Conservation (phyloP, 768 basidiomycete genomes). For the Boletus eberwhitei region DNA sequence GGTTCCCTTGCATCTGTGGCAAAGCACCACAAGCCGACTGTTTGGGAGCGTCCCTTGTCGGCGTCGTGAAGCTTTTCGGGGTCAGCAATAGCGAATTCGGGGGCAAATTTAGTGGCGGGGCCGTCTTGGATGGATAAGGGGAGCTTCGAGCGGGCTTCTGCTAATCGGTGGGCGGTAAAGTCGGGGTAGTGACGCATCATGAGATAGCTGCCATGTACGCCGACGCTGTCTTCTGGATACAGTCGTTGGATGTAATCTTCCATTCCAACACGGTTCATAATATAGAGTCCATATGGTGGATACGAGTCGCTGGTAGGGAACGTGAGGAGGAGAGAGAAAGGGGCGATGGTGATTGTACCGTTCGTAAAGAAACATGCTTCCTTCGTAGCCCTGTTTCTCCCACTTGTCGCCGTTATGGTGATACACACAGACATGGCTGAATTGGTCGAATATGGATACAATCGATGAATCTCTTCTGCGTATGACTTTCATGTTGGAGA, state of each 20-base stretch:
- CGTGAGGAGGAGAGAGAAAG: conserved; percentile 3
- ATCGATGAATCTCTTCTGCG: conserved; percentile 78
- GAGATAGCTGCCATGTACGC: conserved; percentile 56
- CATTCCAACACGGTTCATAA: conserved; percentile 77
- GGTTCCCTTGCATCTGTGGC: conserved; percentile 67
- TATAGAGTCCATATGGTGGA: conserved; percentile 82
- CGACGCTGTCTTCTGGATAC: conserved; percentile 75
- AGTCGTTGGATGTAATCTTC: conserved; percentile 74
- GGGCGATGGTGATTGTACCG: conserved; percentile 39
- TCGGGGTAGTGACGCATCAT: conserved; percentile 74
- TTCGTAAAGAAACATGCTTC: conserved; percentile 88
- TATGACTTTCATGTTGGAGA: conserved; percentile 77
- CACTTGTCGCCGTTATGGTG: conserved; percentile 72
- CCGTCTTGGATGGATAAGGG: conserved; percentile 28
- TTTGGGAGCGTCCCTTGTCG: conserved; percentile 55
- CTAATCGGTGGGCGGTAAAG: conserved; percentile 52
- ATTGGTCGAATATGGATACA: conserved; percentile 78
- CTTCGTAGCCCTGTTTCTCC: conserved; percentile 82
- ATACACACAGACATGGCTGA: conserved; percentile 83
- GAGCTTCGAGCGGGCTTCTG: conserved; percentile 30
- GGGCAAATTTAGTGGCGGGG: conserved; percentile 45
- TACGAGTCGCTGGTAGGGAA: conserved; percentile 54
- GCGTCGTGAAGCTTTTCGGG: conserved; percentile 43
- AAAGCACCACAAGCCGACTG: conserved; percentile 75
- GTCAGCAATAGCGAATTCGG: conserved; percentile 41